These are phyloP conservation scores for Pleurotus citrinopileatus DNA, from an alignment of 768 basidiomycete genomes.

Conservation along the genomic window DNA sequence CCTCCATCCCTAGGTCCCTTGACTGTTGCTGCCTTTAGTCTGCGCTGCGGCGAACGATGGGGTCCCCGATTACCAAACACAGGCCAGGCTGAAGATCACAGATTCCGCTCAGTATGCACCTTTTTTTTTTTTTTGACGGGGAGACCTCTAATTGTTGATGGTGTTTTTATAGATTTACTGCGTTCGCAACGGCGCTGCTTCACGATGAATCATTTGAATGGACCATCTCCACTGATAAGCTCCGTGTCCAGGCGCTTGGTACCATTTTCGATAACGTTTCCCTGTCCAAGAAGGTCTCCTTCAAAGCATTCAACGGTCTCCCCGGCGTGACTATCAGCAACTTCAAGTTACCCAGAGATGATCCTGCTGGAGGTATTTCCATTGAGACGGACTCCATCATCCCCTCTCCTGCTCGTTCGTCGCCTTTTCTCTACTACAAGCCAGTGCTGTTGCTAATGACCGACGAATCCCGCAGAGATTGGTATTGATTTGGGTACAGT, in stretches of 20 bases:
- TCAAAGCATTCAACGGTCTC: slow-evolving; percentile 71
- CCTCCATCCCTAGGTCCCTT: neutral
- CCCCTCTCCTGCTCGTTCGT: slow-evolving; percentile 65
- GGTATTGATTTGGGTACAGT: slow-evolving; percentile 69
- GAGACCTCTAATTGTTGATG: too few relatives aligned
- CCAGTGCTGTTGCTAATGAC: slow-evolving; percentile 13
- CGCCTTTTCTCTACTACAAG: slow-evolving; percentile 16
- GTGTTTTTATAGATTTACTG: slow-evolving; percentile 49
- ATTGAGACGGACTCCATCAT: slow-evolving; percentile 67
- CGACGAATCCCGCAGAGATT: slow-evolving; percentile 40
- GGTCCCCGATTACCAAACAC: slow-evolving; percentile 58
- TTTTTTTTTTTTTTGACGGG: neutral
- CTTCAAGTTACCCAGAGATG: slow-evolving; percentile 67
- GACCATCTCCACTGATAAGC: slow-evolving; percentile 64
- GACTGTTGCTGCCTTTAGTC: slow-evolving; percentile 29
- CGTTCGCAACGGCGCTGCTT: slow-evolving; percentile 62
- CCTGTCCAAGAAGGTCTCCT: slow-evolving; percentile 55
- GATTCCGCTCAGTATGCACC: slow-evolving; percentile 41
- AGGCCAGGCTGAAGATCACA: slow-evolving; percentile 53
- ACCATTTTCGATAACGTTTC: slow-evolving; percentile 66
- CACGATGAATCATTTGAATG: slow-evolving; percentile 65
- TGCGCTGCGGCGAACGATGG: slow-evolving; percentile 68
- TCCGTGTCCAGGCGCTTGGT: slow-evolving; percentile 63
- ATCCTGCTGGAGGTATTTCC: slow-evolving; percentile 65
- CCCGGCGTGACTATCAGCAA: slow-evolving; percentile 70